Conservation (phyloP, 495 filamentous ascomycete species). For the Hyaloscypha finlandica region DNA sequence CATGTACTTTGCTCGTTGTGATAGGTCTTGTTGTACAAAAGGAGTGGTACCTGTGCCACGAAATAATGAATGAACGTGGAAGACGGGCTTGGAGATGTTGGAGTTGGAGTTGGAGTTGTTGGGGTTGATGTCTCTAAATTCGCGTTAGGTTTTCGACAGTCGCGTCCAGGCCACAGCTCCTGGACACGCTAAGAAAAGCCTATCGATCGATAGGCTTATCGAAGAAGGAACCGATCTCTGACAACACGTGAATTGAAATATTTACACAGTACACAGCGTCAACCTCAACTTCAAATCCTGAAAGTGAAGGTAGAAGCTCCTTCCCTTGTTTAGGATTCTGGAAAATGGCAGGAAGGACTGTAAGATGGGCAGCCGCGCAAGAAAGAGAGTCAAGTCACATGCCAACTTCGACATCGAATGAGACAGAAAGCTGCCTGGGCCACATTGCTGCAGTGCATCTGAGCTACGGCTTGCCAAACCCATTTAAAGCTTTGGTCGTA, state of each 20-base stretch:
- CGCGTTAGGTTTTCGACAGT: neutral
- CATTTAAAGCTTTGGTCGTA: too few species aligned
- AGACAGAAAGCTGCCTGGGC: too few species aligned
- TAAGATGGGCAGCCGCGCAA: neutral
- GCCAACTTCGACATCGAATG: too few species aligned
- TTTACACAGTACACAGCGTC: neutral
- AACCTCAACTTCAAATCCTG: neutral
- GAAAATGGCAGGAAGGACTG: neutral
- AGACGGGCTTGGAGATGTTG: neutral
- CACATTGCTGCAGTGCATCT: too few species aligned
- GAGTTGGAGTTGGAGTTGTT: neutral
- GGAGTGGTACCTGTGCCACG: neutral
- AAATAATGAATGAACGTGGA: too few species aligned
- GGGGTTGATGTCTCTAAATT: neutral
- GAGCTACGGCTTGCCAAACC: too few species aligned
- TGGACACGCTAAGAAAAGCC: neutral
- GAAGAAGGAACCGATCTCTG: neutral
- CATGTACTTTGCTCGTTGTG: neutral
- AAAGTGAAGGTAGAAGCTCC: neutral
- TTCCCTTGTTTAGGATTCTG: neutral
- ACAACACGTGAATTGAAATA: neutral
- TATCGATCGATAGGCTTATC: constrained; percentile 1
- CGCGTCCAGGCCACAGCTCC: neutral
- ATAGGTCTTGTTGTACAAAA: neutral
- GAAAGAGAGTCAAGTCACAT: too few species aligned